phyloP scores from a whole-genome alignment of 306 rosid genomes.

The Dicorynia guianensis region DNA sequence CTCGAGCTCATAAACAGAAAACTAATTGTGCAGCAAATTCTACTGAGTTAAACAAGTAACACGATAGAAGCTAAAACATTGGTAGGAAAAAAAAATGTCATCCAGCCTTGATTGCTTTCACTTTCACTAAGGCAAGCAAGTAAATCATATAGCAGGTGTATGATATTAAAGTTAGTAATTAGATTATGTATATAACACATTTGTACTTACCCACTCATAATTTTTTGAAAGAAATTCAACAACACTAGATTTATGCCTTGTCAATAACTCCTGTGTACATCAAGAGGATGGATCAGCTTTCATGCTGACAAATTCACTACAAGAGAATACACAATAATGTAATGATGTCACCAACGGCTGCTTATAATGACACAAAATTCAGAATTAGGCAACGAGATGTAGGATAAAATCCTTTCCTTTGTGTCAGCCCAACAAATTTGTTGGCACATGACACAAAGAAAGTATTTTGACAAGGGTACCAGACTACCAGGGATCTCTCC shows the following conservation, averaged over 20 bases:
- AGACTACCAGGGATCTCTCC: not conserved
- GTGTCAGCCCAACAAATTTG: not conserved
- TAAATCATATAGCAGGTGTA: not conserved
- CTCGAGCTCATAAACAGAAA: not conserved
- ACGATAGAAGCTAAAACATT: not conserved
- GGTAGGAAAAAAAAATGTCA: not conserved
- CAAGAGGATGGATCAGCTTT: slow-evolving; percentile 29
- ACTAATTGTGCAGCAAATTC: not conserved
- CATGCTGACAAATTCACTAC: not conserved
- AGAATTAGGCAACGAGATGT: not conserved
- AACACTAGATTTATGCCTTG: slow-evolving; percentile 90
- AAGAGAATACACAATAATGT: slow-evolving; percentile 13
- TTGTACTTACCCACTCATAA: slow-evolving; percentile 73
- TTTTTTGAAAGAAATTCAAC: slow-evolving; percentile 75
- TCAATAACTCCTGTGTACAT: slow-evolving; percentile 74
- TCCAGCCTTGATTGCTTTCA: not conserved
- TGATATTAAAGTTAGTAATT: not conserved
- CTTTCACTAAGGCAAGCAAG: not conserved
- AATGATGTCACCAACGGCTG: not conserved
- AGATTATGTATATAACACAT: not conserved
- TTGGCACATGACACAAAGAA: not conserved
- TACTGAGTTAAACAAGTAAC: not conserved
- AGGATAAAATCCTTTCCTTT: not conserved
- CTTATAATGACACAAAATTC: not conserved
- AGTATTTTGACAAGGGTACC: not conserved